Conservation (phyloP, 2,329 filamentous ascomycete genomes). For the Arthrinium puccinioides region DNA sequence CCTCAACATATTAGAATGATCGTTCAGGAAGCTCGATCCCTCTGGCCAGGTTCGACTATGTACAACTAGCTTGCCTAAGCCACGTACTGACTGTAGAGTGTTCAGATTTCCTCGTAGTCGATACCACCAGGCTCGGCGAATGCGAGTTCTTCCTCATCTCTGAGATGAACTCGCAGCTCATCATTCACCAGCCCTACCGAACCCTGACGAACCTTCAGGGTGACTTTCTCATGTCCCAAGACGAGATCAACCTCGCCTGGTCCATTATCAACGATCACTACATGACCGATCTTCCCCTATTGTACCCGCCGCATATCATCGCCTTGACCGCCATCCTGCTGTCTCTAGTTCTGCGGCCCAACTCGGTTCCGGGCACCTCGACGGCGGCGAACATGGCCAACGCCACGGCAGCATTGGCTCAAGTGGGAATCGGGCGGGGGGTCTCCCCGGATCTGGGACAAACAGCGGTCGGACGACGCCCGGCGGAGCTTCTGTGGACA, state of each 20-base stretch:
- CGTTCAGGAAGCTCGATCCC: conserved; percentile 73
- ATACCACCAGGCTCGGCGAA: conserved; percentile 81
- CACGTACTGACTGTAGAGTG: too few relatives aligned
- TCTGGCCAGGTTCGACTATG: conserved; percentile 61
- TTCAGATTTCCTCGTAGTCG: conserved; percentile 61
- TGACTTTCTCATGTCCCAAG: conserved; percentile 64
- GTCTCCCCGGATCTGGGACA: conserved; percentile 7
- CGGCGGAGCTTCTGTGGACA: conserved; percentile 17
- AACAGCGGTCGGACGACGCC: conserved; percentile 16
- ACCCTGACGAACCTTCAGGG: conserved; percentile 65
- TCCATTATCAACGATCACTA: conserved; percentile 88
- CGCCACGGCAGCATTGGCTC: conserved; percentile 40
- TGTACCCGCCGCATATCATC: conserved; percentile 79
- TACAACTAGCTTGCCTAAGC: neutral
- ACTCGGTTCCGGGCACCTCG: conserved; percentile 17
- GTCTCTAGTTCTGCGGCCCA: conserved; percentile 71
- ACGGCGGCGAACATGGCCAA: conserved; percentile 40
- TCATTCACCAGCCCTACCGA: conserved; percentile 85
- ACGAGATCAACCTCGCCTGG: conserved; percentile 72
- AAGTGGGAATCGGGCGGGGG: conserved; percentile 35
- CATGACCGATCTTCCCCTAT: conserved; percentile 81
- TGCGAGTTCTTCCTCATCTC: conserved; percentile 91
- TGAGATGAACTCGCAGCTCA: conserved; percentile 83
- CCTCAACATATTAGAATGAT: conserved; percentile 94
- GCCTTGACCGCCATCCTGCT: conserved; percentile 82